These are phyloP conservation scores for Naganishia onofrii DNA, from an alignment of 768 basidiomycete species.

Conservation along the genomic window DNA sequence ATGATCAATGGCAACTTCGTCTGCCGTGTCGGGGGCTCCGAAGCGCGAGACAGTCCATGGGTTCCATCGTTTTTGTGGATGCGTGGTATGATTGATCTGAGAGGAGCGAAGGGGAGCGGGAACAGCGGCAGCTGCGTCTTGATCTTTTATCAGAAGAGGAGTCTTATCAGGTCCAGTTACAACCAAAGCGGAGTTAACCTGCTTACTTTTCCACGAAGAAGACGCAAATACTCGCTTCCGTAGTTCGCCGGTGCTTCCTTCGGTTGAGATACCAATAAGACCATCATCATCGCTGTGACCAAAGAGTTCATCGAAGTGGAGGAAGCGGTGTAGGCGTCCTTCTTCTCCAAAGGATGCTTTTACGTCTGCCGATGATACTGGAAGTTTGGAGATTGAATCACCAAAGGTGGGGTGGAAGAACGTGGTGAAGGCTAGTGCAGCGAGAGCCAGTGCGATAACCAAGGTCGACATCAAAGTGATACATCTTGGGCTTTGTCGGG, in stretches of 20 bases:
- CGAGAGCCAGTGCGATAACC: slow-evolving; percentile 12
- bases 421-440: slow-evolving; percentile 13
- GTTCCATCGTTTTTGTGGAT: not conserved
- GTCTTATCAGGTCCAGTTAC: not conserved
- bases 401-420: slow-evolving; percentile 19
- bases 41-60: not conserved
- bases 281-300: slow-evolving; percentile 21
- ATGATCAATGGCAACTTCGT: not conserved
- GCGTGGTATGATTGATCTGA: not conserved
- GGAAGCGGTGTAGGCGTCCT: not conserved
- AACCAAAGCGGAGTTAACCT: not conserved
- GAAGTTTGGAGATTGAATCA: slow-evolving; percentile 13
- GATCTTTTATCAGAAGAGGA: not conserved
- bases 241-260: not conserved
- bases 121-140: not conserved
- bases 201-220: too few species aligned
- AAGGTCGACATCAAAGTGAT: slow-evolving; percentile 19
- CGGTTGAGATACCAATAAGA: slow-evolving; percentile 10
- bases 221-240: not conserved
- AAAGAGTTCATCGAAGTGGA: slow-evolving; percentile 9
- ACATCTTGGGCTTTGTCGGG: not conserved
- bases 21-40: not conserved
- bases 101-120: not conserved
- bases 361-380: not conserved
- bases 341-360: not conserved